These are phyloP conservation scores for Sugiyamaella pinicola DNA, from an alignment of 1,139 yeast species.

Conservation along the genomic window DNA sequence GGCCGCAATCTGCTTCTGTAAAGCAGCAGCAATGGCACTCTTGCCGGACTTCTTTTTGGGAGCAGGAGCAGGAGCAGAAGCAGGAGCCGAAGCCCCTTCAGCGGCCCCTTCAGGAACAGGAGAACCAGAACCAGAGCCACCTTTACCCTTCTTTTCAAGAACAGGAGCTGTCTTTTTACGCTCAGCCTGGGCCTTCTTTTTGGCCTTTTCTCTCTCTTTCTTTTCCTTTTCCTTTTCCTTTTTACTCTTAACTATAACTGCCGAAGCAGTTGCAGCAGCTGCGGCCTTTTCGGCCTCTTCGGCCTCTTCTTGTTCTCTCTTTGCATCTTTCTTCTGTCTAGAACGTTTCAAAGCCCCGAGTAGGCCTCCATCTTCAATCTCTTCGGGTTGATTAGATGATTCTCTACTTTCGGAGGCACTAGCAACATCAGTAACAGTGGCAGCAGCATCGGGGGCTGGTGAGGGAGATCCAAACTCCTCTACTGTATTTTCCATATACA, in stretches of 20 bases:
- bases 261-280: conserved; percentile 57
- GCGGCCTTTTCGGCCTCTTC: conserved; percentile 42
- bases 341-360: conserved; percentile 80
- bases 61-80: conserved; percentile 39
- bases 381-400: conserved; percentile 49
- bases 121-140: conserved; percentile 40
- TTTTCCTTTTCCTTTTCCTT: conserved; percentile 97
- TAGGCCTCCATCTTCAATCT: conserved; percentile 60
- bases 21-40: conserved; percentile 46
- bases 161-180: conserved; percentile 80
- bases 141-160: conserved; percentile 46
- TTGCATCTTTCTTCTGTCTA: conserved; percentile 70
- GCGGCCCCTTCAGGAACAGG: conserved; percentile 37
- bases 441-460: conserved; percentile 24
- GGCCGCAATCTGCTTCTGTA: conserved; percentile 79
- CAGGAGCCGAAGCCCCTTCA: conserved; percentile 22
- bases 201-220: conserved; percentile 94
- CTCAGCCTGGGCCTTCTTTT: conserved; percentile 88
- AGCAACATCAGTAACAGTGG: neutral
- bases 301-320: conserved; percentile 41
- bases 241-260: conserved; percentile 67
- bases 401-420: conserved; percentile 4
- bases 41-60: conserved; percentile 42
- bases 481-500: conserved; percentile 41
- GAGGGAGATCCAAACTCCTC: conserved; percentile 53